Evolutionary conservation across 176 grass and related monocot species (phyloP).

Genomic region (sorghum (Sorghum bicolor)): Sorghum_bicolor_NCBIv3 NC_012872.2:11966001-11966500

Average conservation of each 20-base stretch:
- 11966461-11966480: slow-evolving; percentile 11
- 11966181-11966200: slow-evolving; percentile 78
- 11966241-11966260: slow-evolving; percentile 35
- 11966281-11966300: slow-evolving; percentile 29
- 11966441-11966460: too few relatives aligned
- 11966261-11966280: slow-evolving; percentile 41
- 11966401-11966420: slow-evolving; percentile 6
- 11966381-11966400: neutral
- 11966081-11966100: neutral
- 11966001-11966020: neutral
- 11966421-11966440: neutral
- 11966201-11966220: slow-evolving; percentile 23
- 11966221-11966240: neutral
- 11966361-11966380: neutral
- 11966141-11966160: neutral
- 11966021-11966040: neutral
- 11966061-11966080: neutral
- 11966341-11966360: too few relatives aligned
- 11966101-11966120: neutral
- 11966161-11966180: slow-evolving; percentile 62
- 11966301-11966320: slow-evolving; percentile 42
- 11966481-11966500: slow-evolving; percentile 40
- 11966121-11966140: slow-evolving; percentile 37
- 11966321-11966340: neutral
- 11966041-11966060: slow-evolving; percentile 20